These are phyloP conservation scores for Candida schatavii DNA, from an alignment of 805 yeast genomes.

Conservation along the genomic window DNA sequence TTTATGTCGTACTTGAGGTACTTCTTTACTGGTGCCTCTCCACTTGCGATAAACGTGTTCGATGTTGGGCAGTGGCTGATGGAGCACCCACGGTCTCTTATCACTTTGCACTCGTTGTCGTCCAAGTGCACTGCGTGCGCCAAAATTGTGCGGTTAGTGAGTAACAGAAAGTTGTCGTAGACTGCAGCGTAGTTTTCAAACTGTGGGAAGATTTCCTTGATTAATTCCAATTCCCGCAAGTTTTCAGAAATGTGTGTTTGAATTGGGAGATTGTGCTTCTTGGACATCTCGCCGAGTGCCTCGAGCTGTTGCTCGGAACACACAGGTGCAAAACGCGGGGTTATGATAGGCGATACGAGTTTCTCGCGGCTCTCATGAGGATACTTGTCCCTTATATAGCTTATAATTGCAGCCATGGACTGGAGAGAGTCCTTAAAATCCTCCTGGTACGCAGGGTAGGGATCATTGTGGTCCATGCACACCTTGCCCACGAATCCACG, in stretches of 20 bases:
- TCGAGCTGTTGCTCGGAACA: conserved; percentile 64
- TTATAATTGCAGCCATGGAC: conserved; percentile 54
- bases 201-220: conserved; percentile 68
- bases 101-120: conserved; percentile 58
- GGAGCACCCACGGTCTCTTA: conserved; percentile 59
- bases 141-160: conserved; percentile 66
- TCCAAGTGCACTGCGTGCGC: conserved; percentile 87
- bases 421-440: conserved; percentile 50
- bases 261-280: conserved; percentile 55
- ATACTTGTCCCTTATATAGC: conserved; percentile 42
- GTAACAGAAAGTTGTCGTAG: conserved; percentile 60
- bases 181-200: conserved; percentile 70
- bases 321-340: conserved; percentile 93
- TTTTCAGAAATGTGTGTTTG: conserved; percentile 95
- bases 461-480: conserved; percentile 82
- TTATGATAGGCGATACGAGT: conserved; percentile 67
- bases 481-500: conserved; percentile 90
- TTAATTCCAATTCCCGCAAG: conserved; percentile 70
- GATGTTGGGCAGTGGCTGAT: conserved; percentile 93
- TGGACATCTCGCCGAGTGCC: conserved; percentile 57
- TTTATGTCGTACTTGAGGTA: conserved; percentile 65
- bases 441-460: conserved; percentile 67
- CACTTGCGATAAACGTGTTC: conserved; percentile 83
- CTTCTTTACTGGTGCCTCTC: conserved; percentile 76
- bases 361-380: conserved; percentile 32